Base-by-base conservation (phyloP, 2,329 filamentous ascomycete genomes). In the Alternaria tenuissima region DNA sequence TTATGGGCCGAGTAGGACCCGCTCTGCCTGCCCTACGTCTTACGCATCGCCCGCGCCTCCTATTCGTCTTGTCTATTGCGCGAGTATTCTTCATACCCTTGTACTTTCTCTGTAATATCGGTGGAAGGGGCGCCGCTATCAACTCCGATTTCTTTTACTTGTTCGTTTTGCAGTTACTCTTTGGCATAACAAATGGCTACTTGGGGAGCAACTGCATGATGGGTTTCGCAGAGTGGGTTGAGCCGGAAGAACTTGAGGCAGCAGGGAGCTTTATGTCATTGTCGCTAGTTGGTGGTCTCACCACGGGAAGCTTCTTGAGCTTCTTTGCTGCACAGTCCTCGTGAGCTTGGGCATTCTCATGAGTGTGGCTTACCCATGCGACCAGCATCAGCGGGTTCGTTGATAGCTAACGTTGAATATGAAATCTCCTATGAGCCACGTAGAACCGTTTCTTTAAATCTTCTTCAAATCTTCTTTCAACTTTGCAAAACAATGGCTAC, bases 241-340 rank as follows among this genome's bases (percentile, higher is more conserved):
- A 90, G 4, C 87, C 90, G 2, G 88, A 89, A 9, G 94, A 99
- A 81, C 85, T 91, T 34, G 93, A 97, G 81, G 94, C 93, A 6
- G 89, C 93, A 0, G 95, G 94, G 47, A 93, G 91, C 1, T 98
- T 98, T 77, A 98, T 99, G 95, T 91, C 91, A 4, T 78, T 97
- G 64, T 93, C 90, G 77, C 86, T 98, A n/a, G 92, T 97, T 18
- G 88, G 87, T 5, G 95, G 95, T 0, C 80, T 98, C 79, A 87
- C 93, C 2, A 84, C 85, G 24, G 95, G 95, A n/a, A 98, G 94
- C 80, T 79, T 98, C 70, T 78, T 96, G 76, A 98, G 94, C 77
- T 99, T 98, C 79, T 84, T 88, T 9, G 87, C 88, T 63, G 86
- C 89, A 1, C 56, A 59, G 28, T 55, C 59, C 26, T 59, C 51